Conservation (phyloP, 2,329 filamentous ascomycete species). For the Neofusicoccum cordaticola region DNA sequence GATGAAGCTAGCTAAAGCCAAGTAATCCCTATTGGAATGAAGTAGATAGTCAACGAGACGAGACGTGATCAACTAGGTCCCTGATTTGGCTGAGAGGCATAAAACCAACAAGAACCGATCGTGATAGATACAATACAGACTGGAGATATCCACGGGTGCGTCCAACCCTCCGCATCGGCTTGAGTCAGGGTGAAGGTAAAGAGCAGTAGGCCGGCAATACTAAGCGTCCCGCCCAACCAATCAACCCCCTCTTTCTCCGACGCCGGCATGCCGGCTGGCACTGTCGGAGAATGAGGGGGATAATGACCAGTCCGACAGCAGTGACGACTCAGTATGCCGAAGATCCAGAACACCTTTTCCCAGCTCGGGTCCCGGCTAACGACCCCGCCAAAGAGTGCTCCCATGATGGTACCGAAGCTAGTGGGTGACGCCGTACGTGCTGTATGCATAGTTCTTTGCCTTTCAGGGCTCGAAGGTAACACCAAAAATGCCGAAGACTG, state of each 20-base stretch:
- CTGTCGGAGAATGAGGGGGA: too few species aligned
- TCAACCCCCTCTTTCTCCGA: constrained; percentile 55
- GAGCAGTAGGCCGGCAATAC: constrained; percentile 61
- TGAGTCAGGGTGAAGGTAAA: constrained; percentile 67
- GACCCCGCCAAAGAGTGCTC: too few species aligned
- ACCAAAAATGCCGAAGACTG: constrained; percentile 67
- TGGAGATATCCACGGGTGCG: constrained; percentile 58
- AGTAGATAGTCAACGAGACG: constrained; percentile 40
- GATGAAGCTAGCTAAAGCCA: constrained; percentile 58
- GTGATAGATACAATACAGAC: constrained; percentile 59
- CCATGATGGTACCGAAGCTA: too few species aligned
- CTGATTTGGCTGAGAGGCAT: too few species aligned
- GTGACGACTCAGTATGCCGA: too few species aligned
- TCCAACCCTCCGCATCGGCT: constrained; percentile 68
- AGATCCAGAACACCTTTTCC: too few species aligned
- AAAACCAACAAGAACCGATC: constrained; percentile 29
- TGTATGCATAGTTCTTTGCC: constrained; percentile 70
- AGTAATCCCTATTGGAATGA: constrained; percentile 62
- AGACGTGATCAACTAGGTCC: too few species aligned
- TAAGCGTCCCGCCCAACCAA: constrained; percentile 63
- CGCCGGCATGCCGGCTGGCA: constrained; percentile 43
- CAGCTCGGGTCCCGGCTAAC: too few species aligned
- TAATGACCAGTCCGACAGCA: too few species aligned
- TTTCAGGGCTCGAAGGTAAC: constrained; percentile 65
- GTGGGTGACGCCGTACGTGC: constrained; percentile 57